Evolutionary conservation across 2,329 filamentous ascomycete species (phyloP), one percentile per base, ranked within the genome.

Genomic region (Colletotrichum incanum): DNA sequence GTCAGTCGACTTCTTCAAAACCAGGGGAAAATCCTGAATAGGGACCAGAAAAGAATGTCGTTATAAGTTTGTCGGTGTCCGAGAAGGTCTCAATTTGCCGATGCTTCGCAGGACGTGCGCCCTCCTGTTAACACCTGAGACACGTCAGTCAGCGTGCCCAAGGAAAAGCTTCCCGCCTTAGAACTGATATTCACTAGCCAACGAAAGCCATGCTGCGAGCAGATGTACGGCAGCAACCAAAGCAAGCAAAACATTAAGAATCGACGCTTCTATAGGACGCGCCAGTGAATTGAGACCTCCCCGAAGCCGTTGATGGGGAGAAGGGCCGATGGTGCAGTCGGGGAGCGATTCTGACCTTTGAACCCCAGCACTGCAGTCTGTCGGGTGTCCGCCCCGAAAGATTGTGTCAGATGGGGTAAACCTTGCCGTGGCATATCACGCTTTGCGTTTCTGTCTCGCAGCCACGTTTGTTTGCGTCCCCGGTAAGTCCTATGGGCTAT

Each of bases 341-440:
- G 68, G 65, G 43, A 71, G 68, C 5, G 5, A 2, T 14, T 31
- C 67, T 63, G 67, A 68, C 8, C 16, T 34, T 34, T 50, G 31
- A 18, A 31, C 8, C 47, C 39, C 23, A 26, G 8, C 6, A 16
- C 54, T 20, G 5, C 20, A 52, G 43, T 47, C 18, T 2, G 5
- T 50, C 43, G 34, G 50, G 6, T 18, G 2, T 49, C 31, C 4
- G 37, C 18, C n/a, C 12, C 65, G 59, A 47, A 41, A 20, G 11
- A 31, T 5, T 18, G 8, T 14, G 6, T 11, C 23, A 31, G 16
- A 2, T 31, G 31, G 23, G 18, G 63, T 2, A 61, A 67, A 61
- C 55, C 47, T 67, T 71, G 63, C 45, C 11, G 58, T 20, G 18
- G 23, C 60, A 34, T 37, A 23, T 39, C 11, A 50, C 11, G 45